These are phyloP conservation scores for Ophiocordyceps unilateralis DNA, from an alignment of 2,329 filamentous ascomycete genomes.

Conservation along the genomic window DNA sequence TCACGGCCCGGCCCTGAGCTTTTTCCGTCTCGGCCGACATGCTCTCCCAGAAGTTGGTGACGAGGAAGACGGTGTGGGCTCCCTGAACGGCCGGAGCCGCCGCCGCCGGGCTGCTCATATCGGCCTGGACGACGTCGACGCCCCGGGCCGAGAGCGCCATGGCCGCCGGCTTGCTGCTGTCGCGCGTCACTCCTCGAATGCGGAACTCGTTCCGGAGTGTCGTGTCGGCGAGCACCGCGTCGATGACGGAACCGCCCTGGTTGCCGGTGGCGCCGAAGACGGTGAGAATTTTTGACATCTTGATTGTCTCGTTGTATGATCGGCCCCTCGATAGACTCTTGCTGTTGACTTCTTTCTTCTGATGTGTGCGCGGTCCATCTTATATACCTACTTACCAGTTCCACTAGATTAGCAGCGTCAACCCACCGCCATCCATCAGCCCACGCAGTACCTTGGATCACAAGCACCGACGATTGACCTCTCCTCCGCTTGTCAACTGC, in stretches of 20 bases:
- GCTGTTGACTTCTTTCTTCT: too few species aligned
- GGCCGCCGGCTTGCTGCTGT: slow-evolving; percentile 21
- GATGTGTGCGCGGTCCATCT: too few species aligned
- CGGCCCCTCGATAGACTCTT: too few species aligned
- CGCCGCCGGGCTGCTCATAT: slow-evolving; percentile 19
- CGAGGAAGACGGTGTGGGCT: slow-evolving; percentile 24
- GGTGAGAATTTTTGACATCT: slow-evolving; percentile 20
- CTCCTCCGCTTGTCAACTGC: too few species aligned
- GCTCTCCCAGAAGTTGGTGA: slow-evolving; percentile 22
- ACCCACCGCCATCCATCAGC: too few species aligned
- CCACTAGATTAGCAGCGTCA: too few species aligned
- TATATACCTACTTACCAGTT: too few species aligned
- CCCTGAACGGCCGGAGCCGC: slow-evolving; percentile 20
- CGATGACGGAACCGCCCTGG: slow-evolving; percentile 30
- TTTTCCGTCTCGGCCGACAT: slow-evolving; percentile 17
- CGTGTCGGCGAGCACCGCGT: slow-evolving; percentile 26
- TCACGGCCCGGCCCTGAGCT: slow-evolving; percentile 26
- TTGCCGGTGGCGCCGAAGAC: slow-evolving; percentile 32
- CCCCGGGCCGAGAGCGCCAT: slow-evolving; percentile 20
- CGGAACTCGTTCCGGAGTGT: slow-evolving; percentile 24
- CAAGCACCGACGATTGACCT: too few species aligned
- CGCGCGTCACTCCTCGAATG: slow-evolving; percentile 30
- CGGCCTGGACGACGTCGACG: slow-evolving; percentile 26
- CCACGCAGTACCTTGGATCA: too few species aligned
- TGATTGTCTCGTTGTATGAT: not conserved